Percentiles rank a stretch among this genome's conserved stretches.
These are phyloP conservation scores for Kodamaea sp. DNA, from an alignment of 1,139 yeast species.

Conservation along the genomic window DNA sequence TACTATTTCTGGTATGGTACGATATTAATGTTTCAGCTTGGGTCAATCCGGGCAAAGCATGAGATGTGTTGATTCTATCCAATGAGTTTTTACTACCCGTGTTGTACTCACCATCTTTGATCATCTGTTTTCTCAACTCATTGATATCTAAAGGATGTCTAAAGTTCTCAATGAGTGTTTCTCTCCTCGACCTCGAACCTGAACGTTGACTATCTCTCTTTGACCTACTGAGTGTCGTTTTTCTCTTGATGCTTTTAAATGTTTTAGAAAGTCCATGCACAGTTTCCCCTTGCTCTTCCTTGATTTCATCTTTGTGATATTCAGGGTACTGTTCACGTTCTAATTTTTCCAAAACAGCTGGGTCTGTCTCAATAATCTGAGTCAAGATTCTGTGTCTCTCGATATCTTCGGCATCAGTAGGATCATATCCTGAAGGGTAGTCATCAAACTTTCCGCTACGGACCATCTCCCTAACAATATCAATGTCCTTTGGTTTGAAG, in stretches of 20 bases:
- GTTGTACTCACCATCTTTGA: conserved; percentile 38
- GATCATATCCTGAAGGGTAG: conserved; percentile 59
- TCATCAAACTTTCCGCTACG: conserved; percentile 47
- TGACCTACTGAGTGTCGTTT: conserved; percentile 23
- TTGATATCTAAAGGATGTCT: conserved; percentile 38
- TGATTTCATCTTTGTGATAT: conserved; percentile 12
- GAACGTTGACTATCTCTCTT: conserved; percentile 23
- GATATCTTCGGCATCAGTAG: conserved; percentile 53
- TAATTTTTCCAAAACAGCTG: conserved; percentile 36
- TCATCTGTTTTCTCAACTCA: conserved; percentile 45
- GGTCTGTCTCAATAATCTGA: conserved; percentile 36
- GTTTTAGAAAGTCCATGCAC: conserved; percentile 28
- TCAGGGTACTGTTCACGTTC: conserved; percentile 24
- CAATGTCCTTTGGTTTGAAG: conserved; percentile 54
- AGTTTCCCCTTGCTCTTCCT: conserved; percentile 6
- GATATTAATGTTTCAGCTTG: conserved; percentile 51
- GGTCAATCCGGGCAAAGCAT: conserved; percentile 51
- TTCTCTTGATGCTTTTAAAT: conserved; percentile 34
- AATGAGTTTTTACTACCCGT: conserved; percentile 34
- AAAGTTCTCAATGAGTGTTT: conserved; percentile 34
- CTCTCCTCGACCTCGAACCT: conserved; percentile 28
- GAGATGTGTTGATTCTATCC: conserved; percentile 46
- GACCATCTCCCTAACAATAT: conserved; percentile 53
- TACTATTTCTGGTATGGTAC: conserved; percentile 46
- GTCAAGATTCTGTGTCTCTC: conserved; percentile 43